Base-by-base conservation (phyloP, 331 rosid species). In the Rosa hybrid region DNA sequence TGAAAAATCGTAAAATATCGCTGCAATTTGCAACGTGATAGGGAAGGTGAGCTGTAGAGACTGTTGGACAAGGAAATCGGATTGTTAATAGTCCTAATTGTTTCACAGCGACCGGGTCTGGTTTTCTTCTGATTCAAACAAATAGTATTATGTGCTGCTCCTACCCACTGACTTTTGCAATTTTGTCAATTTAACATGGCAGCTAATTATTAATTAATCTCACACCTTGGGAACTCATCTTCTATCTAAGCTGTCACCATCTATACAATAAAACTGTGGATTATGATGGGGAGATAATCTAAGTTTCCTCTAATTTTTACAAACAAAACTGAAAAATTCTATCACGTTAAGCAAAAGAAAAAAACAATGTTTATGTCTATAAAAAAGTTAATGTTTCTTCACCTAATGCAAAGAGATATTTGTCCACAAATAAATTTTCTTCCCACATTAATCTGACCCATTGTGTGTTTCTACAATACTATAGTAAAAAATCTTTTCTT, bases 101-200 rank as follows among this genome's bases (percentile, higher is more conserved):
- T 75, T 75, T 75, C 44, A 8, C 44, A 42, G 70, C 78, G 71
- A 67, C 71, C 59, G 44, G 20, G 59, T 60, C 67, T 75, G 14
- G 50, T 39, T 41, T 68, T 68, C 72, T 34, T 59, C 45, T 60
- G 56, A 3, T 45, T 62, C 8, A 12, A 76, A 62, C 74, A 70
- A 45, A 68, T 17, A 16, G 25, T 39, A 39, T 27, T 12, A 17
- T 38, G 17, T 75, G 57, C 45, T 59, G 20, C 42, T 11, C 46
- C 8, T 25, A 4, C 69, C 25, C 50, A 68, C 50, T 44, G 79
- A 75, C 79, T 42, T 59, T 16, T 2, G 71, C 57, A 75, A 0
- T 3, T 68, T 39, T 68, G 74, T 70, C 74, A 70, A 65, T 18
- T 38, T 34, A 64, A 23, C 67, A 60, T 60, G 67, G 67, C 67